Evolutionary conservation across 352 stramenopile genomes (phyloP), one percentile per base, ranked within the genome.

Genomic region (Globisporangium heterothallicum): DNA sequence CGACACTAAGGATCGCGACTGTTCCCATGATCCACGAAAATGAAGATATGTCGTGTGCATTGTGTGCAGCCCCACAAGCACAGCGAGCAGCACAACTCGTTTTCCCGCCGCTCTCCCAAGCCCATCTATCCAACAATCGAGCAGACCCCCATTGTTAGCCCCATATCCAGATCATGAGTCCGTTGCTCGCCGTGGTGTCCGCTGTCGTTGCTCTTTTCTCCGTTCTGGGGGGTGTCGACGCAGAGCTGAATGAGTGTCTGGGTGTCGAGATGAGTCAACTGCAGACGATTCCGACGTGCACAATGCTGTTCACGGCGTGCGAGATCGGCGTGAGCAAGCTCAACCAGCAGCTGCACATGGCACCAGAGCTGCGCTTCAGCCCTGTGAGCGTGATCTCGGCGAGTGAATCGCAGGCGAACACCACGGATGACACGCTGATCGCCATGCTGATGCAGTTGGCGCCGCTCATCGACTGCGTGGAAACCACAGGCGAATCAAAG

Each of bases 301-400:
- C 42, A 25, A 40, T 61, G 47, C 64, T 88, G 25, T 85, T 78
- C 46, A 64, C 63, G 8, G 73, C 67, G 4, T 84, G 66, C 35
- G 26, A 80, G 14, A 12, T 66, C 10, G 78, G 75, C 19, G 66
- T 84, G 19, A 44, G 30, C 36, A 73, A 70, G 44, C 68, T 89
- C 30, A 87, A 82, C 55, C 48, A 74, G 48, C 69, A 88, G 58
- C 63, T 86, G 1, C 49, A 59, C 2, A 29, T 51, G 36, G 26
- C 52, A 0, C 38, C 21, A 4, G 49, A 41, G 8, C 62, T 62
- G 13, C 25, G 35, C 21, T 71, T 78, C 38, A 66, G 73, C 36
- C 68, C 74, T 5, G 76, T 88, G 35, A 84, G 68, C 51, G 45
- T 90, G 47, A 62, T 87, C 16, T 87, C 78, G 22, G 78, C 78